Conservation (phyloP, 495 filamentous ascomycete species). For the Lepraria neglecta region DNA sequence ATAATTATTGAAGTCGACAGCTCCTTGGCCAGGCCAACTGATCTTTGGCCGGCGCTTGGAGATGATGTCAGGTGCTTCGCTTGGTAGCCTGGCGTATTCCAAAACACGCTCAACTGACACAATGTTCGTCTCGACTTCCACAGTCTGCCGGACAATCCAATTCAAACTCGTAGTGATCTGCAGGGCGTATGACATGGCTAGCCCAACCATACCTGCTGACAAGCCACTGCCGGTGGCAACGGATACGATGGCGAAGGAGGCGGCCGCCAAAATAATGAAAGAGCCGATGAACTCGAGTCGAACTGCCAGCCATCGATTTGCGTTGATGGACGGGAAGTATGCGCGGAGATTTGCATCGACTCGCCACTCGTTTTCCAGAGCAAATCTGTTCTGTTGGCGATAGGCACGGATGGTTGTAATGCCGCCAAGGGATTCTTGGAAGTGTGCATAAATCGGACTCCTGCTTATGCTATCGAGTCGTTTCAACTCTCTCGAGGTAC, state of each 20-base stretch:
- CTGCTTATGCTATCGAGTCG: constrained; percentile 90
- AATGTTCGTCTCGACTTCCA: constrained; percentile 99
- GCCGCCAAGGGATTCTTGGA: constrained; percentile 93
- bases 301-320: constrained; percentile 94
- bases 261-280: constrained; percentile 82
- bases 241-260: constrained; percentile 73
- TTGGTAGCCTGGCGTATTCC: constrained; percentile 89
- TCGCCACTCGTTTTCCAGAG: constrained; percentile 93
- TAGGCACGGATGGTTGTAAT: constrained; percentile 98
- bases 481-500: constrained; percentile 93
- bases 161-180: constrained; percentile 98
- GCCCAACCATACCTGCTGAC: constrained; percentile 75
- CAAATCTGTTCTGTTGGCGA: constrained; percentile 78
- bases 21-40: constrained; percentile 87
- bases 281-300: constrained; percentile 95
- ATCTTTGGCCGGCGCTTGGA: constrained; percentile 77
- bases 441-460: constrained; percentile 96
- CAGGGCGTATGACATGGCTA: constrained; percentile 94
- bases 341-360: constrained; percentile 93
- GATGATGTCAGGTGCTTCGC: constrained; percentile 92
- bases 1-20: constrained; percentile 86
- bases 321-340: constrained; percentile 93
- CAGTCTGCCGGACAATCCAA: constrained; percentile 98
- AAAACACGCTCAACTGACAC: constrained; percentile 97
- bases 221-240: constrained; percentile 64